Percentiles rank a stretch among this genome's conserved stretches.
Evolutionary conservation across 257 asterid species (phyloP).

Genomic region (Jaltomata sinuosa): DNA sequence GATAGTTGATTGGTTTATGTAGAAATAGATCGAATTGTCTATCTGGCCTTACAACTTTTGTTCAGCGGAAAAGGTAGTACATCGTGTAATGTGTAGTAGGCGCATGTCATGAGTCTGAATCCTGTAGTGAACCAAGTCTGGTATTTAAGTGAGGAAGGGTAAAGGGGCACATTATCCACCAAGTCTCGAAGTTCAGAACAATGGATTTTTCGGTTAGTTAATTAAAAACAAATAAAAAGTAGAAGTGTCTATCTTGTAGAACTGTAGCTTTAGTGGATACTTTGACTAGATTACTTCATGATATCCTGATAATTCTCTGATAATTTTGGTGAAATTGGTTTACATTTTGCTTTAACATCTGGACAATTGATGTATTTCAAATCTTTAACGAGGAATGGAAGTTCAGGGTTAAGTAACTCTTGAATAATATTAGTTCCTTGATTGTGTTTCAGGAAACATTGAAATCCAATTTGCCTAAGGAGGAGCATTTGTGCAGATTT

Average conservation of each 20-base stretch:
- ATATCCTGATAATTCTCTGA: not conserved
- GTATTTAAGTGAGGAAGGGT: not conserved
- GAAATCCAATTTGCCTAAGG: conserved; percentile 20
- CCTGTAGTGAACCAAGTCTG: not conserved
- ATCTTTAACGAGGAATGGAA: not conserved
- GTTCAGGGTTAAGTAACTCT: not conserved
- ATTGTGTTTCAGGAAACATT: conserved; percentile 22
- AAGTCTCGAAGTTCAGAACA: not conserved
- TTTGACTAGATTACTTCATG: not conserved
- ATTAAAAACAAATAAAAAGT: not conserved
- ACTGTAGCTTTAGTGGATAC: not conserved
- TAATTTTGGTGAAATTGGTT: not conserved
- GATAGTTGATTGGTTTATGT: not conserved
- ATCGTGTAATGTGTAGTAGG: not conserved
- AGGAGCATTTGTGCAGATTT: conserved; percentile 34
- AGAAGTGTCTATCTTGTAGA: not conserved
- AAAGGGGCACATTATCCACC: not conserved
- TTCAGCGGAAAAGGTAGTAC: not conserved
- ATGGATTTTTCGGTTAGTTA: not conserved
- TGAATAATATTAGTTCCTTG: not conserved
- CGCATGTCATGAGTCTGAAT: not conserved
- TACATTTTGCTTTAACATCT: not conserved
- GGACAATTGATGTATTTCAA: not conserved
- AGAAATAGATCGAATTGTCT: not conserved
- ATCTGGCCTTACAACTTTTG: not conserved